Evolutionary conservation across 345 rosid species (phyloP).

Genomic region (Cochlearia excelsa): DNA sequence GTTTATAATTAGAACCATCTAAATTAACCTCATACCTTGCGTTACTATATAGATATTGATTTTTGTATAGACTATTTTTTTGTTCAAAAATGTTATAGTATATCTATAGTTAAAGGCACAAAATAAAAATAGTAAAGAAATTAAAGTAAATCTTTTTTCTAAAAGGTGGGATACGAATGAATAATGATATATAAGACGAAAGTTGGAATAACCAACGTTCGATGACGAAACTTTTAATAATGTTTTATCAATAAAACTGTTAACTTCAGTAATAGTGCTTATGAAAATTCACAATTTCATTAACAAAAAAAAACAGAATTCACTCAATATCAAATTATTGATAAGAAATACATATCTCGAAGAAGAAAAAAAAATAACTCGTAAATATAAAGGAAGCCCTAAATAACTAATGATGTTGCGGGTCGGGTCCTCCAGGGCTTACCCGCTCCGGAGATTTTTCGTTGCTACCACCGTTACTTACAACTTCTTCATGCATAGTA

Average conservation of each 20-base stretch:
- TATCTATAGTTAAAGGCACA: too few relatives aligned
- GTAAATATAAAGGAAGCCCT: slow-evolving; percentile 24
- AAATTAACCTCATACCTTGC: slow-evolving; percentile 7
- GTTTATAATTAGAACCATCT: slow-evolving; percentile 21
- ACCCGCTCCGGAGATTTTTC: slow-evolving; percentile 30
- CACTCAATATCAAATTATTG: slow-evolving; percentile 25
- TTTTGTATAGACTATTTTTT: too few relatives aligned
- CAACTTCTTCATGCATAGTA: slow-evolving; percentile 20
- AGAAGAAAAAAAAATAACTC: slow-evolving; percentile 23
- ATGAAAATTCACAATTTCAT: slow-evolving; percentile 7
- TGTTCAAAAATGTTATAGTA: too few relatives aligned
- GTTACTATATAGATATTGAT: not conserved
- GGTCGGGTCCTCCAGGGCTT: slow-evolving; percentile 55
- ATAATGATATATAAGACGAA: not conserved
- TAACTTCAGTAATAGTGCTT: slow-evolving; percentile 17
- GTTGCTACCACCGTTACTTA: slow-evolving; percentile 10
- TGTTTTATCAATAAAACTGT: slow-evolving; percentile 12
- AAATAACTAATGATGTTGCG: slow-evolving; percentile 41
- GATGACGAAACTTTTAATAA: slow-evolving; percentile 1
- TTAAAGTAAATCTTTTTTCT: not conserved
- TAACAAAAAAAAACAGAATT: slow-evolving; percentile 15
- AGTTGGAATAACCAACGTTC: slow-evolving; percentile 10
- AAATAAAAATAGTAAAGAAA: too few relatives aligned
- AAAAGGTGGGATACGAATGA: not conserved
- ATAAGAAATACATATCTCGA: slow-evolving; percentile 24